Conservation (phyloP, 73 alveolate genomes). For the Paraurostyla sp. region DNA sequence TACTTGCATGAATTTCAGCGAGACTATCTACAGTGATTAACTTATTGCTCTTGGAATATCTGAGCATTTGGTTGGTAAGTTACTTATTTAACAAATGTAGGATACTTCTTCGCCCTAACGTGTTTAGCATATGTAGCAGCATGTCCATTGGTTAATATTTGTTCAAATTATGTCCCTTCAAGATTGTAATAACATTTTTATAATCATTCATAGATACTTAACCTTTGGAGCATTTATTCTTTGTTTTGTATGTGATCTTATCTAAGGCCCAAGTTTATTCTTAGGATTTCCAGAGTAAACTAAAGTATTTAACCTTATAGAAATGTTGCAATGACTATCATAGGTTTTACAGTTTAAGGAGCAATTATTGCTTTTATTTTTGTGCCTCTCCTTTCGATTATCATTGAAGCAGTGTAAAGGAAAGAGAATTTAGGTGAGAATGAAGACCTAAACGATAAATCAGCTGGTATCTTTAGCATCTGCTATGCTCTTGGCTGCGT, state of each 20-base stretch:
- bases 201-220: background rate
- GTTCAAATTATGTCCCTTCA: background rate
- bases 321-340: background rate
- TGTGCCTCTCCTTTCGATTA: background rate
- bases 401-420: background rate
- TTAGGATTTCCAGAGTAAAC: constrained; percentile 1
- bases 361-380: background rate
- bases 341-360: background rate
- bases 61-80: too few species aligned
- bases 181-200: too few species aligned
- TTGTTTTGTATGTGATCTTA: background rate
- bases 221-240: background rate
- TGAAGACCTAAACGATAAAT: constrained; percentile 18
- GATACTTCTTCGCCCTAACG: background rate
- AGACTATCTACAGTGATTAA: background rate
- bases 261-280: background rate
- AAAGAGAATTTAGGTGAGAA: constrained; percentile 15
- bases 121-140: background rate
- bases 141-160: background rate
- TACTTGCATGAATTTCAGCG: background rate
- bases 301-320: background rate
- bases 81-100: too few species aligned
- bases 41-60: background rate
- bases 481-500: constrained; percentile 35
- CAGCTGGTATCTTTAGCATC: constrained; percentile 29